Evolutionary conservation across 139 green algal species (phyloP), one percentile per base, ranked within the genome.

Genomic region (Edaphochlamys debaryana): DNA sequence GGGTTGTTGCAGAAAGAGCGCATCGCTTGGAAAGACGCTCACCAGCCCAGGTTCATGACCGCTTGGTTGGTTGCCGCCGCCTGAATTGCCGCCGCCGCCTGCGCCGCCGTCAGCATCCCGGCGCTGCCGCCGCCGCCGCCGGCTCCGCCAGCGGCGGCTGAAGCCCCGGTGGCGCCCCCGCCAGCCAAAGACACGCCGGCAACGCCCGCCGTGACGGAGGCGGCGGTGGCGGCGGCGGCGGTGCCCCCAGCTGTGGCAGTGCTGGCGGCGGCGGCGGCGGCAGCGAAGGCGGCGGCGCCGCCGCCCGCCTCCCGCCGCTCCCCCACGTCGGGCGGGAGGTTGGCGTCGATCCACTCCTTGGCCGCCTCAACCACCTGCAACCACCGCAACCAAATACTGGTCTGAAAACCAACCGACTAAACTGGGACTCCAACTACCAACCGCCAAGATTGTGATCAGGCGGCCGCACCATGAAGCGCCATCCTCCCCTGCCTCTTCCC

Each of bases 341-440:
- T 68, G 34, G 38, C 40, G 79, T 91, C 82, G 17, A 91, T 81
- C 85, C 85, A 93, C 32, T 93, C 89, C 67, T 79, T 87, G 29
- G 79, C 79, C 29, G 81, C 78, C 66, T 84, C 85, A 20, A 86
- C 88, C 42, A 91, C 74, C 85, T 89, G 88, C 3, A 58, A 19
- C 50, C n/a, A n/a, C n/a, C n/a, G n/a, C n/a, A n/a, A n/a, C n/a
- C n/a, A n/a, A n/a, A n/a, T n/a, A n/a, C n/a, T n/a, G n/a, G n/a
- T n/a, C n/a, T n/a, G n/a, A n/a, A n/a, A n/a, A n/a, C n/a, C n/a
- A n/a, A n/a, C n/a, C n/a, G n/a, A n/a, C n/a, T n/a, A n/a, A n/a
- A n/a, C n/a, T n/a, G n/a, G n/a, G n/a, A n/a, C n/a, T n/a, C n/a
- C n/a, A n/a, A n/a, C n/a, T n/a, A n/a, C n/a, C n/a, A n/a, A n/a